These are phyloP conservation scores for Gelatoporia subvermispora DNA, from an alignment of 768 basidiomycete species.

Conservation along the genomic window DNA sequence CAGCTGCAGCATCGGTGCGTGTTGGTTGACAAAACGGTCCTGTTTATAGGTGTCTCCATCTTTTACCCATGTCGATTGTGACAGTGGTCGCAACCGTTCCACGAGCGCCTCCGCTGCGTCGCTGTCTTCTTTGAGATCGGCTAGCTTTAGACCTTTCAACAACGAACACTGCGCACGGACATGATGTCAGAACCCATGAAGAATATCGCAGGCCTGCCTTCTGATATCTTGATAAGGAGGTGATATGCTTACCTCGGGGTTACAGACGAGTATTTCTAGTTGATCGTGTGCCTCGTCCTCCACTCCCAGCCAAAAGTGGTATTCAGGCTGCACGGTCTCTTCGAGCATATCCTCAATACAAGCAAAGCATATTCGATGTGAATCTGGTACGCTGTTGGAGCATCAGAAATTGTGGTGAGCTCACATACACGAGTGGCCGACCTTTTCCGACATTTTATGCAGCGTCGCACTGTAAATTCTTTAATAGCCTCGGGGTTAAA, in stretches of 20 bases:
- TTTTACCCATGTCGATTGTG: constrained; percentile 1
- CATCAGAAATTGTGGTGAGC: too few species aligned
- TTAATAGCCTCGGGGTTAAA: constrained; percentile 48
- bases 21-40: constrained; percentile 6
- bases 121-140: constrained; percentile 38
- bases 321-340: constrained; percentile 40
- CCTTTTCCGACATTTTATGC: constrained; percentile 49
- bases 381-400: constrained; percentile 37
- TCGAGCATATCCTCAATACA: constrained; percentile 49
- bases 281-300: constrained; percentile 43
- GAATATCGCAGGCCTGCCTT: too few species aligned
- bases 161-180: constrained; percentile 16
- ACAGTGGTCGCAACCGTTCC: constrained; percentile 37
- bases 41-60: not conserved
- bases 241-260: constrained; percentile 44
- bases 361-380: constrained; percentile 35
- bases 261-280: constrained; percentile 44
- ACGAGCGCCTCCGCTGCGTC: constrained; percentile 33
- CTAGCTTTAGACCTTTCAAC: constrained; percentile 40
- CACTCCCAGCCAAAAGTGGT: constrained; percentile 44
- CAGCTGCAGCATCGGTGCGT: not conserved
- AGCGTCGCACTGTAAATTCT: constrained; percentile 45
- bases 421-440: constrained; percentile 23
- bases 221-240: too few species aligned
- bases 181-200: not conserved